Evolutionary conservation across 2,329 filamentous ascomycete species (phyloP), one percentile per base, ranked within the genome.

Genomic region (Fusarium albosuccineum): DNA sequence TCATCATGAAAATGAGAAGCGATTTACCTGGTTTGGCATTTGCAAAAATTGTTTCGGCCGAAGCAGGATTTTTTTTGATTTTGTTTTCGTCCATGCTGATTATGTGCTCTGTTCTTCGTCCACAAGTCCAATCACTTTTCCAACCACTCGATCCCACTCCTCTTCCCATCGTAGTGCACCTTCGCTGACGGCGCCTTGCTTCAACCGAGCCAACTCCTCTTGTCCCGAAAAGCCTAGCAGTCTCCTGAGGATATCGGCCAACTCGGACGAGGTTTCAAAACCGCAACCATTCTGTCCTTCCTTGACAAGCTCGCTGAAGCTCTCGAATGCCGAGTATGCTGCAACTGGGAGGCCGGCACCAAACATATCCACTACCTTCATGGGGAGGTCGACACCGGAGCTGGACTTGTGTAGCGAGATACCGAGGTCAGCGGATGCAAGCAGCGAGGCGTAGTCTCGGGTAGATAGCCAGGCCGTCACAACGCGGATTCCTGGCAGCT

Each of bases 331-430:
- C 27, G 87, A 88, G 85, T 96, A 98, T 5, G 94, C 95, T 0
- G 91, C 90, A 0, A 99, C 96, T 0, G 96, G 96, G 29, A 99
- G 82, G 0, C 95, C 96, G 0, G 94, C 92, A 3, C 96, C 96
- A 77, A 99, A 98, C 94, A 99, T 97, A 77, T 99, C 96, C 13
- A 99, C 94, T 1, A 99, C 94, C 80, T 99, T 99, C 96, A 99
- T 99, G 0, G 96, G 96, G 17, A 99, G 83, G 78, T 99, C 96
- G 0, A 99, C 94, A 1, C 96, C 96, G 3, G 93, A 97, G 69
- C 92, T 97, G 13, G 94, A 97, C 68, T 89, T 97, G 81, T 99
- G 96, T 27, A 99, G 82, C 58, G 93, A 97, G 26, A 99, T 88
- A 9, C 96, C 96, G 0, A 99, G 83, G 73, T 97, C 95, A 4